Percentiles rank a stretch among this genome's conserved stretches.
These are phyloP conservation scores for Yamadazyma nakazawae DNA, from an alignment of 805 yeast genomes.

Conservation along the genomic window DNA sequence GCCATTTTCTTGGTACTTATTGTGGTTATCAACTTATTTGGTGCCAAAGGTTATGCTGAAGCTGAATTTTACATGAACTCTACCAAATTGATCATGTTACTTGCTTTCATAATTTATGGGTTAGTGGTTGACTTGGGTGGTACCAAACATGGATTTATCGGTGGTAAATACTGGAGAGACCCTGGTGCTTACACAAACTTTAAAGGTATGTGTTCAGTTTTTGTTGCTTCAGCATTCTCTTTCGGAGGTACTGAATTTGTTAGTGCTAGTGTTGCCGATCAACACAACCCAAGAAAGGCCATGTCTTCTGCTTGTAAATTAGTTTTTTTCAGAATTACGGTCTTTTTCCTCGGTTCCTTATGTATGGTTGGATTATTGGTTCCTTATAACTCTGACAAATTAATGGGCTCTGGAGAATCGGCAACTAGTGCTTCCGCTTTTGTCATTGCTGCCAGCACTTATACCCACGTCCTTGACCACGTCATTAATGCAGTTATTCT, in stretches of 20 bases:
- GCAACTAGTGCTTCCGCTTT: slow-evolving; percentile 39
- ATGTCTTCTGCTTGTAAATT: slow-evolving; percentile 41
- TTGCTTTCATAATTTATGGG: slow-evolving; percentile 41
- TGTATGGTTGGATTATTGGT: slow-evolving; percentile 39
- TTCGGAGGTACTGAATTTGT: slow-evolving; percentile 42
- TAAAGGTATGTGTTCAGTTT: slow-evolving; percentile 38
- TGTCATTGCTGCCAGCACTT: slow-evolving; percentile 41
- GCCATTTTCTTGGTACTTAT: slow-evolving; percentile 48
- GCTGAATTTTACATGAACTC: slow-evolving; percentile 41
- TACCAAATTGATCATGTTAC: slow-evolving; percentile 33
- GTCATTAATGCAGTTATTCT: slow-evolving; percentile 42
- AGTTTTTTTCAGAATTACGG: slow-evolving; percentile 35
- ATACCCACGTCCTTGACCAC: slow-evolving; percentile 37
- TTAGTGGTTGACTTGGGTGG: slow-evolving; percentile 40
- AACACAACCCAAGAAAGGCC: slow-evolving; percentile 35
- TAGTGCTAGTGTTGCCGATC: slow-evolving; percentile 38
- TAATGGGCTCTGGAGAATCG: slow-evolving; percentile 33
- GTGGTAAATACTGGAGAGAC: slow-evolving; percentile 41
- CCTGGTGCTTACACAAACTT: slow-evolving; percentile 37
- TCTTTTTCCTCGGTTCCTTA: slow-evolving; percentile 40
- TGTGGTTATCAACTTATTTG: slow-evolving; percentile 42
- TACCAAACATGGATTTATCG: slow-evolving; percentile 32
- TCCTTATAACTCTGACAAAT: slow-evolving; percentile 29
- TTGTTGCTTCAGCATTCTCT: slow-evolving; percentile 40
- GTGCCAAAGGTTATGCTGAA: slow-evolving; percentile 47